Percentiles rank a stretch among this genome's conserved stretches.
phyloP scores from a whole-genome alignment of 345 rosid genomes.

The Eucalyptus tenuipes region DNA sequence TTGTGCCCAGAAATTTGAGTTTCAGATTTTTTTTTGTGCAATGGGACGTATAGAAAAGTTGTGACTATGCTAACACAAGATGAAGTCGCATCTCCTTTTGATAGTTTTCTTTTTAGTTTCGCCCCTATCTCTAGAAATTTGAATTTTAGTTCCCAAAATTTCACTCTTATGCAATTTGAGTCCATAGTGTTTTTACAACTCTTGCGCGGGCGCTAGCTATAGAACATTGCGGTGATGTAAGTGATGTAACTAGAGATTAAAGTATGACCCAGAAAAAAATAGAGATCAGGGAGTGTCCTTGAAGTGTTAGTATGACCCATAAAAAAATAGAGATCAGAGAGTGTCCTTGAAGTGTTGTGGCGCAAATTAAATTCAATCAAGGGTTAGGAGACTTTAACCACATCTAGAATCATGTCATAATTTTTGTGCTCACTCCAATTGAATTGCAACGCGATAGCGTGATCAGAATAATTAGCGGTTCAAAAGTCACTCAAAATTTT shows the following conservation, averaged over 20 bases:
- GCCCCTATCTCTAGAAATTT: background rate
- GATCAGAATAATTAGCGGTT: background rate
- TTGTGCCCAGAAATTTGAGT: background rate
- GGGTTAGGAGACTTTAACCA: background rate
- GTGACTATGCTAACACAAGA: background rate
- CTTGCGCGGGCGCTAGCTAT: background rate
- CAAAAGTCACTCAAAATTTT: background rate
- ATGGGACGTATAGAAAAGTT: background rate
- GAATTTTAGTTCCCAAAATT: background rate
- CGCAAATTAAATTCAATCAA: background rate
- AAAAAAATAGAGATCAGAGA: too few species aligned
- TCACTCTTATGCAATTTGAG: background rate
- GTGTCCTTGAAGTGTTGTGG: background rate
- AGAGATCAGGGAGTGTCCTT: too few species aligned
- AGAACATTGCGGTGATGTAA: background rate
- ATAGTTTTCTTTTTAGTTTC: background rate
- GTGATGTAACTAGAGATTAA: background rate
- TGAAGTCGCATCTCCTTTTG: background rate
- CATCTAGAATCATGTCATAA: background rate
- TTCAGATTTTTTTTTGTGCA: accelerated
- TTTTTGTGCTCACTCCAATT: too few species aligned
- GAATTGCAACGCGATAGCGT: background rate
- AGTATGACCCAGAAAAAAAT: too few species aligned
- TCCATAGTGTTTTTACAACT: background rate
- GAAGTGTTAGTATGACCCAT: too few species aligned